Base-by-base conservation (phyloP, 2,329 filamentous ascomycete genomes). In the Alternaria triticimaculans region DNA sequence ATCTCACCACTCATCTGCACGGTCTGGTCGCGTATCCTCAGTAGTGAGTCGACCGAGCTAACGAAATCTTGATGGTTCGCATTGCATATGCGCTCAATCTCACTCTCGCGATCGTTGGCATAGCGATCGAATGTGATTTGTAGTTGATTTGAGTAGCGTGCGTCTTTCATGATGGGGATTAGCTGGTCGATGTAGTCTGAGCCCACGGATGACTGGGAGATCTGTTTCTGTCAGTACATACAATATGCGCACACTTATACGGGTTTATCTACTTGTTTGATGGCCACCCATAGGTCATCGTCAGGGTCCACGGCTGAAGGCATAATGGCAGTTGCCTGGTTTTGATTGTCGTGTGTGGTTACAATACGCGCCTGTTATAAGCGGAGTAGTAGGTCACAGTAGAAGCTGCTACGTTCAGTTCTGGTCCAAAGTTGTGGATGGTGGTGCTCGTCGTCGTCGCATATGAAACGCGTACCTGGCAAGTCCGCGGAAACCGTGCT, bases 41-140 rank as follows among this genome's bases (percentile, higher is more conserved):
- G 92, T n/a, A 99, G 87, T 76, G 96, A 93, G 74, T 96, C 96
- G 70, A 99, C 94, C 0, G 95, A 97, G 68, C 88, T 89, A 33
- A 98, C 90, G 76, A 99, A 99, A 75, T 97, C 96, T 76, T 98
- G 95, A 76, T 99, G 96, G 74, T 97, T 97, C 11, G 92, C 95
- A 74, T 97, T 90, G 72, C 96, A 97, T 72, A 98, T 96, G 21
- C 89, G 89, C 82, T 99, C 96, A 69, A 99, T 98, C 73, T 98
- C 94, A 14, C 88, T 82, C 80, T 99, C 96, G 64, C 94, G 90
- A 50, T 96, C 92, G 70, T 91, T 90, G 33, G 94, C 92, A 80
- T 97, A 96, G 70, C 90, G 89, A 49, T 90, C 88, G 60, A 97
- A 85, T 64, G 92, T 92, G 72, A 94, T 90, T 53, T 94, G 88